Evolutionary conservation across 805 yeast genomes (phyloP), one percentile per base, ranked within the genome.

Genomic region (Hanseniaspora lachancei): DNA sequence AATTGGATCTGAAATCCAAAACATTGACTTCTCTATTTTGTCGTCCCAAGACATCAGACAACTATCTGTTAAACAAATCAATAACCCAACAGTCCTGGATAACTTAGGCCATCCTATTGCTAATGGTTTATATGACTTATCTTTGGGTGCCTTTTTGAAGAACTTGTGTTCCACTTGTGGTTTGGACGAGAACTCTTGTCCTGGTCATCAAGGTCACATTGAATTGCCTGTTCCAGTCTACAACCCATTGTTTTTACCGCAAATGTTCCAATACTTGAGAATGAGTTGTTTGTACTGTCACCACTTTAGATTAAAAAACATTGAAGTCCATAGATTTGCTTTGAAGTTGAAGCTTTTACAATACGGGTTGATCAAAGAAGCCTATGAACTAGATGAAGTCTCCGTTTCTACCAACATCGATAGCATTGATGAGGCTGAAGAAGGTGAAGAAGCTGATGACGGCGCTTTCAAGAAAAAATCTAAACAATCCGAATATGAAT

Each of bases 131-230:
- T 93, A 93, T 65, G 99, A 93, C 70, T 77, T 91, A 59, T 81
- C 96, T n/a, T 73, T 93, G 42, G 99, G 99, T 61, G 97, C 98
- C 0, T 93, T 89, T 65, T 74, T 88, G 59, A 78, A 83, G 65
- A 87, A 91, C 68, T 75, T 86, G 57, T 89, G 99, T 78, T 77
- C 93, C 23, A 91, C 97, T 1, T 93, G 99, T 78, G 96, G 97
- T 20, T 75, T 91, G 59, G 96, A 89, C 67, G 97, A 91, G 62
- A 81, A 84, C 66, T 82, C 80, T 63, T 93, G 99, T 73, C 97
- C 97, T 4, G 99, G 99, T 48, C 99, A 93, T 69, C 88, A 89
- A 69, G 99, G 99, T 59, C 98, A 93, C 69, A 89, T 93, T 60
- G 97, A 91, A 68, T 77, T 93, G 60, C 99, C 99, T 6, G 83